A percentile compares a stretch with the other conserved stretches of the same genome.
Conservation (phyloP, 2,329 filamentous ascomycete genomes). For the Paramyrothecium sp. region DNA sequence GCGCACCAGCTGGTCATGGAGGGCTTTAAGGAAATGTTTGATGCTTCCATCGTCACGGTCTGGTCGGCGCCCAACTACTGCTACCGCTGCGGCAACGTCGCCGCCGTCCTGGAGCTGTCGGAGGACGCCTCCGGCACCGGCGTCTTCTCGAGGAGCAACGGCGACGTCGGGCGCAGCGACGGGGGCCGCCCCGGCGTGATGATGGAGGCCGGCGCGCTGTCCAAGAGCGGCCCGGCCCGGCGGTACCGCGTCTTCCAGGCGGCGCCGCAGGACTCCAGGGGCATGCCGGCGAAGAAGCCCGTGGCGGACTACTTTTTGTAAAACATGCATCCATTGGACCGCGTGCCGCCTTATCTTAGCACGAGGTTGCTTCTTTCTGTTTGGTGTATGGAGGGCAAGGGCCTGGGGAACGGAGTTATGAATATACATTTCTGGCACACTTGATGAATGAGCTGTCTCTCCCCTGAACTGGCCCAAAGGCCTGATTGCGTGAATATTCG, state of each 20-base stretch:
- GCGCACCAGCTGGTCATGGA: conserved; percentile 99
- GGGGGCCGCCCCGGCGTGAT: conserved; percentile 47
- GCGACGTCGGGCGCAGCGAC: conserved; percentile 62
- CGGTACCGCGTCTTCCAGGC: conserved; percentile 95
- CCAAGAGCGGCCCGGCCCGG: conserved; percentile 71
- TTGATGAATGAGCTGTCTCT: not conserved
- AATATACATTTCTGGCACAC: not conserved
- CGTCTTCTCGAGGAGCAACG: conserved; percentile 68
- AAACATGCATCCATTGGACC: conserved; percentile 6
- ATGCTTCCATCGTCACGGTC: conserved; percentile 93
- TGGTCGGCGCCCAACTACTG: conserved; percentile 98
- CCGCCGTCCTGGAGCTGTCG: conserved; percentile 86
- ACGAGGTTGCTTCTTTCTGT: not conserved
- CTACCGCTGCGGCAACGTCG: conserved; percentile 93
- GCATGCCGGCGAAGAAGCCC: conserved; percentile 98
- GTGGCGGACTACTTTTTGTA: conserved; percentile 94
- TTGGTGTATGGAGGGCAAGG: not conserved
- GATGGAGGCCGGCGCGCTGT: conserved; percentile 43
- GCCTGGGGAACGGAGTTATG: not conserved
- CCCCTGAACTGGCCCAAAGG: too few species aligned
- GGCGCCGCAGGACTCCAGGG: conserved; percentile 89
- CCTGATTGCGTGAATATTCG: too few species aligned
- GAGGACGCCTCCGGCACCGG: conserved; percentile 80
- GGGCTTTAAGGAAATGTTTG: conserved; percentile 99
- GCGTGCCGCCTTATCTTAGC: not conserved